Percentiles rank a stretch among this genome's conserved stretches.
Evolutionary conservation across 2,329 filamentous ascomycete species (phyloP).

Genomic region (Trichoderma afroharzianum): DNA sequence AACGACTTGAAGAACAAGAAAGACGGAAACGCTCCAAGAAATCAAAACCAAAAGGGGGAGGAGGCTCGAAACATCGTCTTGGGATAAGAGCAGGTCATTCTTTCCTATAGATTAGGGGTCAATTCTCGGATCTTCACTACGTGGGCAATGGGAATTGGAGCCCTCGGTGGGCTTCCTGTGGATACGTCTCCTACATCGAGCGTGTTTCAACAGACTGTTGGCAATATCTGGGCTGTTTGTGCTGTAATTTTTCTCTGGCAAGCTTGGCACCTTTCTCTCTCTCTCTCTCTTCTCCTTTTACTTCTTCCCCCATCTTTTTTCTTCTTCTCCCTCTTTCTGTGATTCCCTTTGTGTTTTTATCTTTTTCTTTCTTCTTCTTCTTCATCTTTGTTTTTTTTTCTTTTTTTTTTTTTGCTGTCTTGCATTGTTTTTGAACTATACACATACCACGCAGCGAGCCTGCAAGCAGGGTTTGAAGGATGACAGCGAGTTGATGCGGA

Average conservation of each 20-base stretch:
- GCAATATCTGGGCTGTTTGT: slow-evolving; percentile 4
- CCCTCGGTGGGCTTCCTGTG: background rate
- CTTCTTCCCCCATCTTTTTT: background rate
- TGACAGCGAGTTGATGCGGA: slow-evolving; percentile 16
- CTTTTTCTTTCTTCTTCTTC: background rate
- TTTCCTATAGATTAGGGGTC: slow-evolving; percentile 22
- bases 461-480: slow-evolving; percentile 31
- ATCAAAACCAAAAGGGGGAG: background rate
- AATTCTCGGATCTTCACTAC: background rate
- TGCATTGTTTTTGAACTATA: slow-evolving; percentile 31
- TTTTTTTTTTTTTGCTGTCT: slow-evolving; percentile 13
- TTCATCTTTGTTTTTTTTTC: slow-evolving; percentile 11
- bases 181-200: background rate
- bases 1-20: slow-evolving; percentile 30
- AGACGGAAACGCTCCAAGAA: slow-evolving; percentile 25
- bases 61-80: background rate
- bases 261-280: slow-evolving; percentile 16
- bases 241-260: slow-evolving; percentile 6
- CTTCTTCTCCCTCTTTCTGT: slow-evolving; percentile 12
- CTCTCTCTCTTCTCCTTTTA: background rate
- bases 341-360: slow-evolving; percentile 25
- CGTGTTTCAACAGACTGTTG: background rate
- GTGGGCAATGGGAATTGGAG: background rate
- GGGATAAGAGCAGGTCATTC: slow-evolving; percentile 25
- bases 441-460: slow-evolving; percentile 32